Percentiles rank a stretch among this genome's conserved stretches.
These are phyloP conservation scores for Candida ficus DNA, from an alignment of 805 yeast species.

Conservation along the genomic window DNA sequence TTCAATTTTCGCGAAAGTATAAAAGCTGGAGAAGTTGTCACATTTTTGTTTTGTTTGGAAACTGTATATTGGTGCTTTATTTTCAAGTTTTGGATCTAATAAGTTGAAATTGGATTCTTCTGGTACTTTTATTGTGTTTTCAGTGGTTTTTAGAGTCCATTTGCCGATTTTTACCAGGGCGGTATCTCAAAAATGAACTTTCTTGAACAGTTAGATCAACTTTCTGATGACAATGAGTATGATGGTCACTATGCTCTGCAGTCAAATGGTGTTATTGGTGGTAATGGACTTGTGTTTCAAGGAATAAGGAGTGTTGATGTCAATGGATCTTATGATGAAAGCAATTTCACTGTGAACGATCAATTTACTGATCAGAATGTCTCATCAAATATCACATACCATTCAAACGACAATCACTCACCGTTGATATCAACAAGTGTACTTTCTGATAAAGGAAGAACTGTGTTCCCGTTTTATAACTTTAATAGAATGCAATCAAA, in stretches of 20 bases:
- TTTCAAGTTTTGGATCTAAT: no score
- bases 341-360: conserved; percentile 5
- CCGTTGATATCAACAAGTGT: conserved; percentile 13
- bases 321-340: conserved; percentile 2
- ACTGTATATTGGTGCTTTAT: no score
- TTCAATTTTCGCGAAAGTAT: no score
- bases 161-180: neutral
- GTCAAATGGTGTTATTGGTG: no score
- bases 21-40: no score
- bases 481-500: conserved; percentile 50
- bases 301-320: conserved; percentile 9
- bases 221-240: conserved; percentile 9
- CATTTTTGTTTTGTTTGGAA: no score
- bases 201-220: conserved; percentile 8
- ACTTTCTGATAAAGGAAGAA: conserved; percentile 34
- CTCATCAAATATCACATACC: conserved; percentile 12
- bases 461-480: conserved; percentile 29
- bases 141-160: no score
- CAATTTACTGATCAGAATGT: conserved; percentile 1
- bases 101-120: neutral
- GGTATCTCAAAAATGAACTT: conserved; percentile 9
- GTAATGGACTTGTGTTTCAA: neutral
- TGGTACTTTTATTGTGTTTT: no score
- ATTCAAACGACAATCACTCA: neutral
- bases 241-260: neutral